Evolutionary conservation across 2,329 filamentous ascomycete genomes (phyloP).

Genomic region (Cladophialophora psammophila): DNA sequence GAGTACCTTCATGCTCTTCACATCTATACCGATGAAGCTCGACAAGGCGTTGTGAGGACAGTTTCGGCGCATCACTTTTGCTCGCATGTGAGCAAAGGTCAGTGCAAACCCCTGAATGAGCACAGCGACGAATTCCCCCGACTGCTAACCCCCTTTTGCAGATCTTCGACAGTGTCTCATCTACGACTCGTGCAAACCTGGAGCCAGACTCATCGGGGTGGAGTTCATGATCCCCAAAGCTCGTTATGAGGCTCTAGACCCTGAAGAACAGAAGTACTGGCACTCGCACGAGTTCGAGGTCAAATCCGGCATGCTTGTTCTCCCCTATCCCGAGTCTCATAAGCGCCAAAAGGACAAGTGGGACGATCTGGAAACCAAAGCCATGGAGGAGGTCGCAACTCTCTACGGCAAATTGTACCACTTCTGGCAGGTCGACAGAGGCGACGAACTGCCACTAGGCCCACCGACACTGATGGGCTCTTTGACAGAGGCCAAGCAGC

Average conservation of each 20-base stretch:
- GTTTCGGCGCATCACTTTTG: conserved; percentile 89
- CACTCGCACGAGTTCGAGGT: conserved; percentile 70
- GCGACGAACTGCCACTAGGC: conserved; percentile 62
- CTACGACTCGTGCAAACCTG: conserved; percentile 73
- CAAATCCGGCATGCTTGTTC: conserved; percentile 79
- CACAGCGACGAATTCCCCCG: not conserved
- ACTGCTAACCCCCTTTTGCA: conserved; percentile 30
- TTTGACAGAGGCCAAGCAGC: conserved; percentile 49
- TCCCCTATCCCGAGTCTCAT: conserved; percentile 65
- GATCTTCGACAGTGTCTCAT: conserved; percentile 86
- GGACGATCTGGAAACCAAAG: conserved; percentile 77
- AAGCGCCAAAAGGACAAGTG: conserved; percentile 65
- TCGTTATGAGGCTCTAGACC: conserved; percentile 70
- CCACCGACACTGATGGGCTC: conserved; percentile 70
- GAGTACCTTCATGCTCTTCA: conserved; percentile 89
- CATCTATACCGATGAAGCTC: conserved; percentile 75
- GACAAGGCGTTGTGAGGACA: conserved; percentile 55
- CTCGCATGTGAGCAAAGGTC: conserved; percentile 72
- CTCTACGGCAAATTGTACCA: conserved; percentile 83
- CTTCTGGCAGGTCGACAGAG: conserved; percentile 80
- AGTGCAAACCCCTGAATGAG: conserved; percentile 3
- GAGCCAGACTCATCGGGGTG: conserved; percentile 78
- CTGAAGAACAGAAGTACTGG: conserved; percentile 66
- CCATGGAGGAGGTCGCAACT: conserved; percentile 78
- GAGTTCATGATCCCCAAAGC: conserved; percentile 81